A percentile compares a stretch with the other conserved stretches of the same genome.
Conservation (phyloP, 805 yeast species). For the Myxozyma vanderwaltii region DNA sequence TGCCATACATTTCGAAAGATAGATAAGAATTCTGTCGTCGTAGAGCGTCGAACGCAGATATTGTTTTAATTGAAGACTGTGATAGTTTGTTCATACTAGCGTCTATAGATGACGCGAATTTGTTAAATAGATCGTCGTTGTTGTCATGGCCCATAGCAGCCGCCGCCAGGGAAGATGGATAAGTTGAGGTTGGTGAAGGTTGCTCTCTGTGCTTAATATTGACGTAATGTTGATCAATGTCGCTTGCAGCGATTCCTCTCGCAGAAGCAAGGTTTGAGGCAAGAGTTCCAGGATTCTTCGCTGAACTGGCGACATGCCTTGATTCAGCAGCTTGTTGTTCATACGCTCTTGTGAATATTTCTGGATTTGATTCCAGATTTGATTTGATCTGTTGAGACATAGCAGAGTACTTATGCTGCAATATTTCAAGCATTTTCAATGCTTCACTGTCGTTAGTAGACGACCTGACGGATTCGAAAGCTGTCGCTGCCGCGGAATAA, state of each 20-base stretch:
- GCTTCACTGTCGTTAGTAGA: slow-evolving; percentile 31
- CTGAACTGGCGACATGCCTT: neutral
- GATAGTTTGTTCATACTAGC: slow-evolving; percentile 26
- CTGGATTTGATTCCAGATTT: slow-evolving; percentile 19
- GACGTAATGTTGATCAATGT: slow-evolving; percentile 22
- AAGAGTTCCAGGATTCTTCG: slow-evolving; percentile 1
- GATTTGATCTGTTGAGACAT: slow-evolving; percentile 24
- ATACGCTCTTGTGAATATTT: slow-evolving; percentile 10
- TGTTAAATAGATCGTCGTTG: slow-evolving; percentile 37
- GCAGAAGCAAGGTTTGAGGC: slow-evolving; percentile 37
- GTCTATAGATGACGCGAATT: slow-evolving; percentile 34
- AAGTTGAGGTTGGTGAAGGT: neutral
- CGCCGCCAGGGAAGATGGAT: slow-evolving; percentile 4
- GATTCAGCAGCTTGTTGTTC: neutral
- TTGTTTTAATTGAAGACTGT: slow-evolving; percentile 28
- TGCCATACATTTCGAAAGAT: neutral
- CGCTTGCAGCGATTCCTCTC: slow-evolving; percentile 33
- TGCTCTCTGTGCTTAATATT: slow-evolving; percentile 11
- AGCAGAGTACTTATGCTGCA: slow-evolving; percentile 18
- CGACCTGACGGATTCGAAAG: slow-evolving; percentile 20
- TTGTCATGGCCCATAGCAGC: slow-evolving; percentile 4
- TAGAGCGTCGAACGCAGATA: slow-evolving; percentile 30
- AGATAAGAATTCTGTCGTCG: slow-evolving; percentile 7
- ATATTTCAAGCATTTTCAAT: slow-evolving; percentile 19
- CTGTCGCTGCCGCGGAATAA: slow-evolving; percentile 27